Conservation (phyloP, 306 rosid species). For the Trifolium subterraneum region DNA sequence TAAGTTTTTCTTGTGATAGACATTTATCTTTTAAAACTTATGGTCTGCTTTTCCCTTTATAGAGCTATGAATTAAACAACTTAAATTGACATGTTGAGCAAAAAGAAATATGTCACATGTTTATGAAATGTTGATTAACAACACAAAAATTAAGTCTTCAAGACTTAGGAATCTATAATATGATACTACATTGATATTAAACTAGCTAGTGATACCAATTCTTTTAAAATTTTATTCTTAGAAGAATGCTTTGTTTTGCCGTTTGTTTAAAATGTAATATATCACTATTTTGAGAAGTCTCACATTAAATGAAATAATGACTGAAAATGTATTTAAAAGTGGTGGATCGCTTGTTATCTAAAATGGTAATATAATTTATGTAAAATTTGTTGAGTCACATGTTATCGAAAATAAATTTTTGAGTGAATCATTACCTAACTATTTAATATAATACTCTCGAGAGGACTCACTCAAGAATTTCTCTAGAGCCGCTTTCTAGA, state of each 20-base stretch:
- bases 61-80: slow-evolving; percentile 15
- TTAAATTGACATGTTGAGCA: slow-evolving; percentile 3
- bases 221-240: background rate
- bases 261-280: background rate
- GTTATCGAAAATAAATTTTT: too few species aligned
- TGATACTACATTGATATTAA: slow-evolving; percentile 10
- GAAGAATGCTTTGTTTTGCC: background rate
- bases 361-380: too few species aligned
- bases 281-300: background rate
- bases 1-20: background rate
- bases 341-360: too few species aligned
- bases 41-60: slow-evolving; percentile 15
- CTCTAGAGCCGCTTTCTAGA: too few species aligned
- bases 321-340: too few species aligned
- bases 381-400: too few species aligned
- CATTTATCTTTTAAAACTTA: slow-evolving; percentile 25
- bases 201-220: background rate
- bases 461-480: too few species aligned
- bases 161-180: background rate
- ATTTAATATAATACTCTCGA: too few species aligned
- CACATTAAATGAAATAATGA: background rate
- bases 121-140: slow-evolving; percentile 13
- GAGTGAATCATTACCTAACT: too few species aligned
- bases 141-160: background rate
- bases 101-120: slow-evolving; percentile 36